Conservation (phyloP, 2,329 filamentous ascomycete genomes). For the Fusarium veterinarium region DNA sequence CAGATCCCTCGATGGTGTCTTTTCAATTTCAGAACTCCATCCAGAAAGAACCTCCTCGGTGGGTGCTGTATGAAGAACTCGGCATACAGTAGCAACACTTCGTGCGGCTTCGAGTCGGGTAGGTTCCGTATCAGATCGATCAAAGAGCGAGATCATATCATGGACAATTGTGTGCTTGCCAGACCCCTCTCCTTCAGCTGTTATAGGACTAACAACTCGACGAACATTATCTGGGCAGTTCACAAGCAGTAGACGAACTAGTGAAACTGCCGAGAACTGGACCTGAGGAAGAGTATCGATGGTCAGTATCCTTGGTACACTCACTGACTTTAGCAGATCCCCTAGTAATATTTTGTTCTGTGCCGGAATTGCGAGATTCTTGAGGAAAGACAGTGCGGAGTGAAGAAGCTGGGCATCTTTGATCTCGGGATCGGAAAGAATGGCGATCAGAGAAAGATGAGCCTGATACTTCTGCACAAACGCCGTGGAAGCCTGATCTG, state of each 20-base stretch:
- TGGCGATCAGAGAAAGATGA: constrained; percentile 57
- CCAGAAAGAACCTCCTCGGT: constrained; percentile 48
- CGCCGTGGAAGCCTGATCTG: constrained; percentile 63
- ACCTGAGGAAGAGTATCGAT: constrained; percentile 65
- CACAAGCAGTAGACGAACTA: constrained; percentile 67
- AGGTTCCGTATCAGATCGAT: constrained; percentile 57
- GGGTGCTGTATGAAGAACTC: constrained; percentile 62
- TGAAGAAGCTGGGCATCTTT: constrained; percentile 66
- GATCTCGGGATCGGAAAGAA: constrained; percentile 57
- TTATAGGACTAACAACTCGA: constrained; percentile 58
- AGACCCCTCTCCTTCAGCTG: constrained; percentile 45
- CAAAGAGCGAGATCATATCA: constrained; percentile 53
- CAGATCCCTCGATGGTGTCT: constrained; percentile 31
- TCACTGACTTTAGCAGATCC: constrained; percentile 56
- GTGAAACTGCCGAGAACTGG: constrained; percentile 69
- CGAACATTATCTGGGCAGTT: constrained; percentile 64
- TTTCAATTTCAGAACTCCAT: constrained; percentile 43
- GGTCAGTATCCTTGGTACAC: constrained; percentile 66
- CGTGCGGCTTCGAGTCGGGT: constrained; percentile 71
- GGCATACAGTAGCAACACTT: constrained; percentile 63
- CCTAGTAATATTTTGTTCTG: constrained; percentile 66
- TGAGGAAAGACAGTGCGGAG: constrained; percentile 69
- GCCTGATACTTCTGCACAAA: constrained; percentile 59
- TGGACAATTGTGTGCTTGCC: constrained; percentile 50
- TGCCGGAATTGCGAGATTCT: constrained; percentile 70